Evolutionary conservation across 1,139 yeast genomes (phyloP).

Genomic region (Suhomyces bokatorum): DNA sequence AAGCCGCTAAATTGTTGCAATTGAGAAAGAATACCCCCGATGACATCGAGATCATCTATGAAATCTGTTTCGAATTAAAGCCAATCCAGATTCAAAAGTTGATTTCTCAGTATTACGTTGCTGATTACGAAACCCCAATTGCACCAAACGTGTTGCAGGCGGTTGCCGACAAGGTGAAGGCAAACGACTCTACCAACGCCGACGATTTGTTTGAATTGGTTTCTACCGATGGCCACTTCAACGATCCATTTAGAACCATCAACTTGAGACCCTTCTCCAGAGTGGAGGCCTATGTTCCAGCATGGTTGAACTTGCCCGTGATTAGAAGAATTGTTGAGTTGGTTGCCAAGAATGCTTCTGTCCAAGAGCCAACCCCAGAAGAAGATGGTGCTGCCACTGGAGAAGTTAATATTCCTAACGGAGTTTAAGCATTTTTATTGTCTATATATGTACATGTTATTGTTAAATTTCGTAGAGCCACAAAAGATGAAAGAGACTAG

Average conservation of each 20-base stretch:
- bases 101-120: constrained; percentile 84
- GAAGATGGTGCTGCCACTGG: constrained; percentile 7
- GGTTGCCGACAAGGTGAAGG: constrained; percentile 82
- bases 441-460: constrained; percentile 12
- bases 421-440: constrained; percentile 9
- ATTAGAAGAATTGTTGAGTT: constrained; percentile 87
- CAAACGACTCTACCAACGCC: constrained; percentile 53
- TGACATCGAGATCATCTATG: constrained; percentile 90
- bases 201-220: constrained; percentile 71
- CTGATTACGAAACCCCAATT: constrained; percentile 94
- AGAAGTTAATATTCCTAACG: constrained; percentile 10
- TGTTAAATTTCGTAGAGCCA: constrained; percentile 1
- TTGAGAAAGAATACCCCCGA: constrained; percentile 86
- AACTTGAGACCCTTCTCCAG: constrained; percentile 83
- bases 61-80: constrained; percentile 89
- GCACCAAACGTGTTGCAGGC: constrained; percentile 80
- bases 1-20: constrained; percentile 91
- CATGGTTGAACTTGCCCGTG: constrained; percentile 86
- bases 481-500: neutral
- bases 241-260: constrained; percentile 84
- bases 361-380: constrained; percentile 32
- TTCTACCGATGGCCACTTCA: constrained; percentile 79
- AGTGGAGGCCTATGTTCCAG: constrained; percentile 96
- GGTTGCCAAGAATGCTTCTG: constrained; percentile 77
- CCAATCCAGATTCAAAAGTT: constrained; percentile 94